A percentile compares a stretch with the other conserved stretches of the same genome.
phyloP scores from a whole-genome alignment of 2,329 filamentous ascomycete species.

The Albophoma yamanashiensis region DNA sequence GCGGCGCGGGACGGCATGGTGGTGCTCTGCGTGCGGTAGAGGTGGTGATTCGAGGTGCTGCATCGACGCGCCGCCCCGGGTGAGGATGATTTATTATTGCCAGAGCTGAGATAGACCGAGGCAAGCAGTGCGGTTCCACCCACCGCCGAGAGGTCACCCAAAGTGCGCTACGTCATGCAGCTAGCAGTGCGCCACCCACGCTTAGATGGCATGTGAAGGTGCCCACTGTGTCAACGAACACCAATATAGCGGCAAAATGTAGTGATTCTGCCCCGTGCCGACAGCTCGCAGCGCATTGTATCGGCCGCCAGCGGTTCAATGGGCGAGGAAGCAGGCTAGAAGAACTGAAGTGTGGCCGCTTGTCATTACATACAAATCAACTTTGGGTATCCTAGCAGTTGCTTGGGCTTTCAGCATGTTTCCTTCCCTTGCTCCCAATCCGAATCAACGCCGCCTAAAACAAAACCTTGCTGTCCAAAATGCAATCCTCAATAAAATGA shows the following conservation, averaged over 20 bases:
- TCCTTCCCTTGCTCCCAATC: background rate
- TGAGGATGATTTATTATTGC: background rate
- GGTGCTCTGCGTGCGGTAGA: background rate
- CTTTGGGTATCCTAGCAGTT: background rate
- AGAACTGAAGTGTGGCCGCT: background rate
- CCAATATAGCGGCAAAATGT: background rate
- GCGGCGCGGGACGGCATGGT: slow-evolving; percentile 20
- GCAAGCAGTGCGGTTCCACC: background rate
- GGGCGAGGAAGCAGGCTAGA: background rate
- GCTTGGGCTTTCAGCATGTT: background rate
- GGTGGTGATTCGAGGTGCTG: background rate
- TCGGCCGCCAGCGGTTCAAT: background rate
- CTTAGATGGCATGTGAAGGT: background rate
- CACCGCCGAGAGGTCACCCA: background rate
- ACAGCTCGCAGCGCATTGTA: background rate
- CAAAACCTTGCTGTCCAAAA: background rate
- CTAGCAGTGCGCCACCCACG: background rate
- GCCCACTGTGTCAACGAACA: background rate
- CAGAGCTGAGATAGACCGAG: background rate
- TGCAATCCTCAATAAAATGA: background rate
- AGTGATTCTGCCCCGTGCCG: too few relatives aligned
- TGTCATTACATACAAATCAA: background rate
- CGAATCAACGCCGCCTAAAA: background rate
- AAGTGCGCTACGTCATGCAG: background rate
- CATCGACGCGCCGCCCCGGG: background rate